Percentiles rank a stretch among this genome's conserved stretches.
phyloP scores from a whole-genome alignment of 331 rosid genomes.

The Malus hybrid region DNA sequence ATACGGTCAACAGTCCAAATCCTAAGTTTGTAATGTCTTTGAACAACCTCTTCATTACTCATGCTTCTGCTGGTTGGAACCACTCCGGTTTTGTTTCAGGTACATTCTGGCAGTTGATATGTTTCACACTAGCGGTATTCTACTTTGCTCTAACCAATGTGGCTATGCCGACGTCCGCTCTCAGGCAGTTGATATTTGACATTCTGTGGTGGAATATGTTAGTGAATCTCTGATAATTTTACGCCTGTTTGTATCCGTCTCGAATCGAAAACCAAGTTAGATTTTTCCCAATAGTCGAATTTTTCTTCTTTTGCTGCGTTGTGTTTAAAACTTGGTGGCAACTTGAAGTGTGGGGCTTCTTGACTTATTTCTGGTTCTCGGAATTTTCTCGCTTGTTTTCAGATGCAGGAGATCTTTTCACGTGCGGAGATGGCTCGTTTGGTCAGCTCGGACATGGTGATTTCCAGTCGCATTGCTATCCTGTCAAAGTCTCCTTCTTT shows the following conservation, averaged over 20 bases:
- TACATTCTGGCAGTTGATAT: not conserved
- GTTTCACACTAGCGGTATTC: not conserved
- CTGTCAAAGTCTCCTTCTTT: conserved; percentile 57
- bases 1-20: conserved; percentile 31
- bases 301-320: not conserved
- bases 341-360: not conserved
- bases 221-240: not conserved
- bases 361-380: not conserved
- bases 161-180: too few relatives aligned
- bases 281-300: not conserved
- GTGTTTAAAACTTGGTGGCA: not conserved
- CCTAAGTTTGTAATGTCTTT: conserved; percentile 50
- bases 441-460: conserved; percentile 97
- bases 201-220: not conserved
- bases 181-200: not conserved
- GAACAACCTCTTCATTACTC: conserved; percentile 37
- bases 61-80: conserved; percentile 89
- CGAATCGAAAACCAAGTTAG: not conserved
- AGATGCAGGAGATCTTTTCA: conserved; percentile 61
- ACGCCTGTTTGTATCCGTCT: not conserved
- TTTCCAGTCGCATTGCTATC: conserved; percentile 38
- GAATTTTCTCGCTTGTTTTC: conserved; percentile 12
- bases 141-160: not conserved
- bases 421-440: conserved; percentile 86
- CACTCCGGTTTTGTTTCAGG: conserved; percentile 98